Evolutionary conservation across 2,329 filamentous ascomycete species (phyloP).

Genomic region (Calycina herbarum): DNA sequence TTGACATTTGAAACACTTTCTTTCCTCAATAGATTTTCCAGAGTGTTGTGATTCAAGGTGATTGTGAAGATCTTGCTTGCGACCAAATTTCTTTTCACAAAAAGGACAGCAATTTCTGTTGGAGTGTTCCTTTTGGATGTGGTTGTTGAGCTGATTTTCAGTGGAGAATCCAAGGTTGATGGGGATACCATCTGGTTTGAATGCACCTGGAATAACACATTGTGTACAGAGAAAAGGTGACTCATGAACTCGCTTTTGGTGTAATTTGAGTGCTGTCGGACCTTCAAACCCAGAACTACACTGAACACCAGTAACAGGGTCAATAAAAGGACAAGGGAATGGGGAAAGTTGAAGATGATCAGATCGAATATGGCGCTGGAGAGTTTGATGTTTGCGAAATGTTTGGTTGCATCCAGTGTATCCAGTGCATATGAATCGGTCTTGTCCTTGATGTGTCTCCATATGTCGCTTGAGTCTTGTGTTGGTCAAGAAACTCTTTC

Average conservation of each 20-base stretch:
- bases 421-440: constrained; percentile 72
- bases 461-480: constrained; percentile 76
- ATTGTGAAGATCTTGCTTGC: constrained; percentile 66
- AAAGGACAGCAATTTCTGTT: constrained; percentile 59
- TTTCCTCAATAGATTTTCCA: constrained; percentile 58
- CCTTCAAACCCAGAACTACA: constrained; percentile 75
- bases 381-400: constrained; percentile 84
- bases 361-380: constrained; percentile 77
- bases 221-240: constrained; percentile 75
- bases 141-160: constrained; percentile 67
- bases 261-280: constrained; percentile 67
- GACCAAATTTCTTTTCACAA: constrained; percentile 69
- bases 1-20: constrained; percentile 66
- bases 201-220: constrained; percentile 50
- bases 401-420: constrained; percentile 70
- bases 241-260: constrained; percentile 69
- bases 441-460: constrained; percentile 74
- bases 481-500: constrained; percentile 78
- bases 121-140: constrained; percentile 73
- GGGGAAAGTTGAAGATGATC: constrained; percentile 73
- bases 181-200: constrained; percentile 42
- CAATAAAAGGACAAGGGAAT: constrained; percentile 66
- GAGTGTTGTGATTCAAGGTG: constrained; percentile 81
- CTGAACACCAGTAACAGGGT: constrained; percentile 49
- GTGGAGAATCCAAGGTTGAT: constrained; percentile 66